Evolutionary conservation across 2,329 filamentous ascomycete genomes (phyloP), one percentile per base, ranked within the genome.

Genomic region (Ilyonectria destructans): DNA sequence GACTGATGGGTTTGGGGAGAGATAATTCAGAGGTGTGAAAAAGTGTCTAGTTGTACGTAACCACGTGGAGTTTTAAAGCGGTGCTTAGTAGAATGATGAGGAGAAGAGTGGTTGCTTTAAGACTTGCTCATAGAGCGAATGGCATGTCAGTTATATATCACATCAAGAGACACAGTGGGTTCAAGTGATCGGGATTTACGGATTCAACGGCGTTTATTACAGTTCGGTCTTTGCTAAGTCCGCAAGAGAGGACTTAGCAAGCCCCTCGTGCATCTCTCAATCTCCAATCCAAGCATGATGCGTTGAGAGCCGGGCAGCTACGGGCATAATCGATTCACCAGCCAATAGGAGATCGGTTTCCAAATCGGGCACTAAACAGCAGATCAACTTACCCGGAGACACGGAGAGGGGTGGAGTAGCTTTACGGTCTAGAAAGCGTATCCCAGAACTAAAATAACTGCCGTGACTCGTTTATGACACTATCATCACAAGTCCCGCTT

Each of bases 291-390:
- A 26, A 26, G 5, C 26, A 37, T 49, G 19, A 54, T 19, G 51
- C 19, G n/a, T 35, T 33, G 10, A 37, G 26, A 26, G 26, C 5
- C 26, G 26, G 26, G 1, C 6, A 26, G 26, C 26, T 26, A 26
- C 4, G 26, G 5, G 26, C 26, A 26, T 26, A 15, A 29, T n/a
- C 12, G 19, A 29, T 5, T 9, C n/a, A 40, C 10, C 31, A 43
- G 17, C 58, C 58, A 60, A 37, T 60, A 19, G 19, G 33, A 60
- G 58, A 60, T 19, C 5, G 21, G 5, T 60, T 51, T 60, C 58
- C 33, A 13, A n/a, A 45, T 31, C 6, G 33, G 58, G 33, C 8
- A 26, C 26, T 1, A 26, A 26, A 26, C 26, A 26, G 26, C 26
- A 26, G 26, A 6, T 1, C 26, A 26, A 26, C 26, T 26, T 6